Conservation (phyloP, 2,329 filamentous ascomycete species). For the Colletotrichum phormii region DNA sequence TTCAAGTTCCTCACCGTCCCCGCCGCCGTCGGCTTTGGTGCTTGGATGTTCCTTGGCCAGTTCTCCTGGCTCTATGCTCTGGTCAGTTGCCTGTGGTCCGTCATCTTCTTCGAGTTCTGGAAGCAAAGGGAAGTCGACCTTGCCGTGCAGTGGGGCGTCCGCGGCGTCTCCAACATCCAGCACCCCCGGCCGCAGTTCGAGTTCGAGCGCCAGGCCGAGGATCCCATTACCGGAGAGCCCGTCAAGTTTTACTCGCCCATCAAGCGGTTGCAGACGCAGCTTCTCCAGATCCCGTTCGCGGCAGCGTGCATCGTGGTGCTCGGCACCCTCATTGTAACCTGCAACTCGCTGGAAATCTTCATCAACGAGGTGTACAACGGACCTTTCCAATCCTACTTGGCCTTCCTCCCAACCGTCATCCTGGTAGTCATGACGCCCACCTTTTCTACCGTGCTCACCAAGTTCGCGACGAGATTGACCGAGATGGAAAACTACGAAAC, state of each 20-base stretch:
- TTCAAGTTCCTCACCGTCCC: constrained; percentile 88
- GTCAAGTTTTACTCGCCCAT: constrained; percentile 80
- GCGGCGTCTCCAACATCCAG: constrained; percentile 85
- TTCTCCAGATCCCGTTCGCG: constrained; percentile 88
- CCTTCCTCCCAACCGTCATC: constrained; percentile 89
- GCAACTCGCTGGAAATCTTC: constrained; percentile 95
- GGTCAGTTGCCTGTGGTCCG: constrained; percentile 85
- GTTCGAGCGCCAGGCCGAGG: constrained; percentile 80
- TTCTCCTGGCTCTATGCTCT: constrained; percentile 87
- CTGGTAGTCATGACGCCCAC: constrained; percentile 86
- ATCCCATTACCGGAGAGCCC: constrained; percentile 85
- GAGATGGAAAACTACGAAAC: constrained; percentile 94
- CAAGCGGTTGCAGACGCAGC: constrained; percentile 80
- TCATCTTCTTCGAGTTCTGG: constrained; percentile 95
- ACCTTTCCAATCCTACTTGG: constrained; percentile 85
- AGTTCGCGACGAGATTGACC: constrained; percentile 80
- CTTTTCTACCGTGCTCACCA: constrained; percentile 79
- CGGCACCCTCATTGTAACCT: constrained; percentile 84
- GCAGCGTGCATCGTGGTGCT: constrained; percentile 77
- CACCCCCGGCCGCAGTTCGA: constrained; percentile 81
- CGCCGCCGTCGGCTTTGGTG: constrained; percentile 78
- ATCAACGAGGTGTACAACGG: constrained; percentile 94
- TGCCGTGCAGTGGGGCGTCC: constrained; percentile 88
- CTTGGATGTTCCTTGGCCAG: constrained; percentile 85
- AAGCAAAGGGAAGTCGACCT: constrained; percentile 92